Conservation (phyloP, 805 yeast genomes). For the Teunomyces funiuensis region DNA sequence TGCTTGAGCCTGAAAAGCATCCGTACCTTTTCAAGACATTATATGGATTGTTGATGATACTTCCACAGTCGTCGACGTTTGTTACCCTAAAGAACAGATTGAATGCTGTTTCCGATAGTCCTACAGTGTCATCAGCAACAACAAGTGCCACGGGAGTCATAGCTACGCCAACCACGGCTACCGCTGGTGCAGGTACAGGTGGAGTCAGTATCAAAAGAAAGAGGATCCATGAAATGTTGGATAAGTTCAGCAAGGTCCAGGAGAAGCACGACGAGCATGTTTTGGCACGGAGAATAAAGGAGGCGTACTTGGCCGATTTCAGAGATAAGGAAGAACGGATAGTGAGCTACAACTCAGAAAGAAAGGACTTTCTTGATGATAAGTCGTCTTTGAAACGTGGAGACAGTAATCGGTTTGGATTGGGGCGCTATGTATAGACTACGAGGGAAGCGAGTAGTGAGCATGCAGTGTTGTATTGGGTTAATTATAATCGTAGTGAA, state of each 20-base stretch:
- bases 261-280: conserved; percentile 29
- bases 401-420: conserved; percentile 1
- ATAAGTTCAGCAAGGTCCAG: conserved; percentile 35
- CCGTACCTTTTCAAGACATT: conserved; percentile 83
- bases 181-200: conserved; percentile 15
- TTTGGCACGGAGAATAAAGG: conserved; percentile 11
- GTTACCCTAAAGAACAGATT: conserved; percentile 77
- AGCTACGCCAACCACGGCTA: conserved; percentile 22
- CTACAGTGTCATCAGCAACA: conserved; percentile 17
- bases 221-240: conserved; percentile 42
- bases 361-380: conserved; percentile 13
- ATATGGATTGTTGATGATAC: conserved; percentile 87
- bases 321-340: conserved; percentile 7
- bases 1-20: conserved; percentile 81
- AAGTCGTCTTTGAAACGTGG: background rate
- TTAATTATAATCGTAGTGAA: too few relatives aligned
- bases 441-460: too few relatives aligned
- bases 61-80: conserved; percentile 93
- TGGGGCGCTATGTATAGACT: background rate
- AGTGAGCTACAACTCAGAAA: conserved; percentile 12
- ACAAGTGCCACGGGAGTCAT: conserved; percentile 9
- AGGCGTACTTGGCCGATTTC: conserved; percentile 5
- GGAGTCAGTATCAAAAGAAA: conserved; percentile 32
- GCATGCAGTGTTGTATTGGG: too few relatives aligned
- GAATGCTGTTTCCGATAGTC: conserved; percentile 51